Conservation (phyloP, 495 filamentous ascomycete genomes). For the Tuber melanosporum region DNA sequence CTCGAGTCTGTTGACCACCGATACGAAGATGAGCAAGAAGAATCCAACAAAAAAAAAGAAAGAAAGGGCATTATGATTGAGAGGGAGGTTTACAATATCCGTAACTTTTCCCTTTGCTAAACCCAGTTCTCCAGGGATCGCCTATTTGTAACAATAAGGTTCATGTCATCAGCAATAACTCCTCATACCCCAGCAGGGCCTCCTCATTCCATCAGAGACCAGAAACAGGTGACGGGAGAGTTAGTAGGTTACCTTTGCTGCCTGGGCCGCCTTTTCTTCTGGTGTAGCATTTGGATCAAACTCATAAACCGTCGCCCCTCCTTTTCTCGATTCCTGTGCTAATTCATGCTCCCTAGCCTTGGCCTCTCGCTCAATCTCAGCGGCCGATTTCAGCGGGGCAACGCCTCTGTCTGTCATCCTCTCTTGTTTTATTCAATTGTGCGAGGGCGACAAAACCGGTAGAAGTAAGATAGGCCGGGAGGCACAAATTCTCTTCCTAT, state of each 20-base stretch:
- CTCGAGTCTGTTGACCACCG: not conserved
- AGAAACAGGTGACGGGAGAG: slow-evolving; percentile 2
- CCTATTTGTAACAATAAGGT: slow-evolving; percentile 14
- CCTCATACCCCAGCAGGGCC: slow-evolving; percentile 9
- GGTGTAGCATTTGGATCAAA: slow-evolving; percentile 82
- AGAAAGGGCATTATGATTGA: not conserved
- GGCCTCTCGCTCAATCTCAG: slow-evolving; percentile 41
- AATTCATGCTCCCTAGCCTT: slow-evolving; percentile 64
- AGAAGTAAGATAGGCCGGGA: not conserved
- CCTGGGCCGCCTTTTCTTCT: slow-evolving; percentile 75
- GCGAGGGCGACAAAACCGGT: not conserved
- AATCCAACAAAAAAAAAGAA: not conserved
- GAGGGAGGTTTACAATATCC: not conserved
- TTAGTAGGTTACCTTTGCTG: slow-evolving; percentile 59
- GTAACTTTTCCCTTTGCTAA: slow-evolving; percentile 23
- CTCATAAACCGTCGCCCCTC: slow-evolving; percentile 69
- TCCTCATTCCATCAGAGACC: not conserved
- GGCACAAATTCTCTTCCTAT: not conserved
- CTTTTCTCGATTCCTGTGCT: slow-evolving; percentile 66
- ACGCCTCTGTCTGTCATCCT: slow-evolving; percentile 33
- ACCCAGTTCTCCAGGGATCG: slow-evolving; percentile 30
- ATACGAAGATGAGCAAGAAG: not conserved
- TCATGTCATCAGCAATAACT: not conserved
- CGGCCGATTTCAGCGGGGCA: slow-evolving; percentile 18
- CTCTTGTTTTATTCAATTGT: slow-evolving; percentile 10